Evolutionary conservation across 2,329 filamentous ascomycete species (phyloP), one percentile per base, ranked within the genome.

Genomic region (Blumeria graminis): DNA sequence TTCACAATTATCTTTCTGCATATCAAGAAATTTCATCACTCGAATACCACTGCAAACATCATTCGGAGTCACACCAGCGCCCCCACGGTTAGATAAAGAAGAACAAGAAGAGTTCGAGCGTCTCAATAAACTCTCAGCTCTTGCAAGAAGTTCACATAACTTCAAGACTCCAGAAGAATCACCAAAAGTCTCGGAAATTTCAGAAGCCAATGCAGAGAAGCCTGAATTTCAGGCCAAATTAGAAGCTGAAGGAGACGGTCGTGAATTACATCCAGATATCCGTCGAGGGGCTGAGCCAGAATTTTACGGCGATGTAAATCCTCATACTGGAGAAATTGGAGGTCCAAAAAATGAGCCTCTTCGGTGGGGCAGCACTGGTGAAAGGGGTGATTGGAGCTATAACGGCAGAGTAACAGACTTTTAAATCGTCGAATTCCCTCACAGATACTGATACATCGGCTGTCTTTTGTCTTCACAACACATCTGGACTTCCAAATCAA

Each of bases 271-370:
- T 66, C 81, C 81, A 0, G 80, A 87, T 67, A 71, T 90, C 57
- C 74, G 82, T 61, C 73, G 80, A 60, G 90, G 90, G 38, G 83
- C 88, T 46, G 77, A 81, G 64, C 89, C 92, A 1, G 90, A 96
- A 71, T 98, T 98, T 64, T 81, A 90, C 62, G 92, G 92, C 58
- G 89, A 96, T 56, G 76, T 74, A 56, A 96, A 98, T 68, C 92
- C 92, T 2, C 84, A 82, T 73, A 98, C 92, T 1, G 92, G 92
- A 28, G 92, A 98, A 74, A 80, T 95, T 10, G 92, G 92, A 6
- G 92, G 92, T 0, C 92, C 92, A 6, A 98, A 96, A 80, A 96
- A 94, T 66, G 90, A 98, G 70, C 92, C 92, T 55, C 66, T 96
- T 66, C 73, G 89, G 63, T 95, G 90, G 90, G 88, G 88, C 0